Evolutionary conservation across 129 eudicot species (phyloP).

Genomic region (Lactuca saligna): DNA sequence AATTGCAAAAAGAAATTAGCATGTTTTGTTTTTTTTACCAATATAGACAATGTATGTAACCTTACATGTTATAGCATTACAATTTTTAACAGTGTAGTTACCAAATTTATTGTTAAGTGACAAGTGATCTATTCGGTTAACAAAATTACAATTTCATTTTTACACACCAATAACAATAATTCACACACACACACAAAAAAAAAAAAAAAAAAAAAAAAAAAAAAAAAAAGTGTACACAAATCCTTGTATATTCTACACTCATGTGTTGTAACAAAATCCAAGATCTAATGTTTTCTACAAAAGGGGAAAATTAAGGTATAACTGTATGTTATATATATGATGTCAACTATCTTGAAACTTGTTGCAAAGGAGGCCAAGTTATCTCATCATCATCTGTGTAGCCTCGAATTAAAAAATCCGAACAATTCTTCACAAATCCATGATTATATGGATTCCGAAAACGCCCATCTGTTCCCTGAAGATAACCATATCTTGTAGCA

Average conservation of each 20-base stretch:
- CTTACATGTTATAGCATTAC: no score
- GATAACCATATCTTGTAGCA: constrained; percentile 69
- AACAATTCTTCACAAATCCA: constrained; percentile 77
- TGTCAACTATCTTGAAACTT: constrained; percentile 36
- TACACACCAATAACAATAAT: constrained; percentile 7
- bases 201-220: no score
- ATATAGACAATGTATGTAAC: no score
- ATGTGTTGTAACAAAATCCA: constrained; percentile 10
- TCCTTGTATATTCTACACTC: background rate
- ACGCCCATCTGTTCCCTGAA: constrained; percentile 77
- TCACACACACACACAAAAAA: background rate
- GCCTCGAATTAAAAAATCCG: constrained; percentile 76
- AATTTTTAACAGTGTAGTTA: no score
- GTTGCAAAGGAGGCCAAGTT: constrained; percentile 67
- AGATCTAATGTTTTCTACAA: background rate
- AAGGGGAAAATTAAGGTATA: background rate
- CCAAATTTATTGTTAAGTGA: background rate
- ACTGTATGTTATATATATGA: constrained; percentile 1
- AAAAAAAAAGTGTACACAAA: background rate
- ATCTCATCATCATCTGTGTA: constrained; percentile 69
- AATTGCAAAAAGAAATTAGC: no score
- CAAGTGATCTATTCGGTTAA: background rate
- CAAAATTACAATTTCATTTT: background rate
- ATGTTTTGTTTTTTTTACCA: no score
- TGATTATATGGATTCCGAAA: constrained; percentile 88